Conservation (phyloP, 768 basidiomycete species). For the Russula olivacea region DNA sequence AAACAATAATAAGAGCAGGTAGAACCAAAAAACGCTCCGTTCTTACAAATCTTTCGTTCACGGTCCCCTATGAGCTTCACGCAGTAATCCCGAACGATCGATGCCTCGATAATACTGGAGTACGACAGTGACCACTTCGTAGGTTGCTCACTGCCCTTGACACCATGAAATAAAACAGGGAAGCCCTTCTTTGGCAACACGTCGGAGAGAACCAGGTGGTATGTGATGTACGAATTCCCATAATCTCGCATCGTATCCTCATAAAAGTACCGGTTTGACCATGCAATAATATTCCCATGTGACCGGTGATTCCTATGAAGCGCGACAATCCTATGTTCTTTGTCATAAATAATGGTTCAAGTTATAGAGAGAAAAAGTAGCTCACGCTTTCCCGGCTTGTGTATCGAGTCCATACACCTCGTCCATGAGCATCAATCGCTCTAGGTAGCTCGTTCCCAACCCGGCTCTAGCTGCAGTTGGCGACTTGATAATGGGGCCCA, state of each 20-base stretch:
- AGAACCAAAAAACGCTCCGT: background rate
- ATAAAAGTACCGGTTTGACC: constrained; percentile 46
- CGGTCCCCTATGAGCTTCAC: constrained; percentile 28
- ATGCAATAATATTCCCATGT: constrained; percentile 42
- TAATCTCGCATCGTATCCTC: constrained; percentile 31
- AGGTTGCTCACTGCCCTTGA: constrained; percentile 32
- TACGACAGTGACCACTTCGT: constrained; percentile 35
- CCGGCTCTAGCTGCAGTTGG: constrained; percentile 28
- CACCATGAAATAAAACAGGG: constrained; percentile 34
- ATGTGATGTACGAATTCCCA: constrained; percentile 29
- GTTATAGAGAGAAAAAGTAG: background rate
- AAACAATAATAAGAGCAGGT: background rate
- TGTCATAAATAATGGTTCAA: background rate
- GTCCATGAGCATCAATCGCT: constrained; percentile 33
- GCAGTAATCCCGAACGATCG: constrained; percentile 34
- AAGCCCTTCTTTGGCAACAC: constrained; percentile 30
- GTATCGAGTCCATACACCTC: constrained; percentile 29
- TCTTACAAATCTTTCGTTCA: constrained; percentile 32
- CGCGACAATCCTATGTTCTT: constrained; percentile 21
- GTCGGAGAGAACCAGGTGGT: constrained; percentile 28
- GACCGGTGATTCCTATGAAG: constrained; percentile 24
- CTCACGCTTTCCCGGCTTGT: constrained; percentile 33
- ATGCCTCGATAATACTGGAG: constrained; percentile 37
- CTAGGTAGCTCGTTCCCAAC: constrained; percentile 33
- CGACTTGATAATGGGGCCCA: constrained; percentile 35